Evolutionary conservation across 2,329 filamentous ascomycete genomes (phyloP), one percentile per base, ranked within the genome.

Genomic region (Penicillium occitanis): DNA sequence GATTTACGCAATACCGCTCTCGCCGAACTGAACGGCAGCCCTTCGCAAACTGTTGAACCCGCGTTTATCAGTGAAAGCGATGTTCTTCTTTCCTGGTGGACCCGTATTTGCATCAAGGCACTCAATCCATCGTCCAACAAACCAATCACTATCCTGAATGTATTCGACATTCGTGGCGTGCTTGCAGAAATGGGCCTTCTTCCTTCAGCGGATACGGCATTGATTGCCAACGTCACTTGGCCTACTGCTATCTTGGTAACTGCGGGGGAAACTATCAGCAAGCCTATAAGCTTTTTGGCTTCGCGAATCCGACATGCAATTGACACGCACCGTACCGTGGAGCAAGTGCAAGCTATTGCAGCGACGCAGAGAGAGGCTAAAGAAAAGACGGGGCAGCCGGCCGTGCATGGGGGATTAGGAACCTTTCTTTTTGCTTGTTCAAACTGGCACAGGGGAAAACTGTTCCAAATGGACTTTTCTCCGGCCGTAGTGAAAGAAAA

Each of bases 1-100:
- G 48, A 65, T 2, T 64, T 83, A 46, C 76, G 73, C 4, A 59
- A 70, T 1, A 46, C 55, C 3, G 68, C 69, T 1, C n/a, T 69
- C 6, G 48, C 14, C 11, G 62, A 67, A 40, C n/a, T 69, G 13
- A 51, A 40, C 7, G 48, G 48, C 19, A 11, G 19, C 19, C 50
- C 69, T 5, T 67, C 60, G 59, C 65, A 65, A 10, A 57, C 28
- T 22, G n/a, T 61, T 14, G 42, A 48, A 10, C 7, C 64, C 11
- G 72, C 78, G 1, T 84, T 82, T 63, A 50, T 85, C 35, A 83
- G 79, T 67, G 81, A 84, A n/a, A 77, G 78, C 22, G 82, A 85
- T 62, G 72, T 84, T 1, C 69, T 85, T 1, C 71, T 74, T 1
- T 80, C 80, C 0, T 85, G 82, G 80, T 70, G 75, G 62, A 71